Evolutionary conservation across 257 asterid genomes (phyloP), one percentile per base, ranked within the genome.

Genomic region (Verbena officinalis): DNA sequence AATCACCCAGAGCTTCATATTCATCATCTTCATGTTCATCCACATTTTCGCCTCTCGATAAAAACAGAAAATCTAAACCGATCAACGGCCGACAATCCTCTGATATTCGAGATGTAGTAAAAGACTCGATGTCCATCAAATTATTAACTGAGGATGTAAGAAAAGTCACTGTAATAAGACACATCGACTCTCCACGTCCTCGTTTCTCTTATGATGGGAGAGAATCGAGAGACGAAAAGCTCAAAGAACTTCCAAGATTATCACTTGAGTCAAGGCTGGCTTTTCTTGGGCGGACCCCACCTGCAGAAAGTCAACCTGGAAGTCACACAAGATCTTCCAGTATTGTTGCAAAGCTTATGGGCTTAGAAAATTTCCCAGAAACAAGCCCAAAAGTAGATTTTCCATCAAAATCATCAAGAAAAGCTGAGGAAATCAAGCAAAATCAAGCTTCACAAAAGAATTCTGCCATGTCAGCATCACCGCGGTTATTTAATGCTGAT

Each of bases 261-360:
- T 91, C 98, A 9, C 63, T 71, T 16, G 83, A 77, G 61, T 64
- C 90, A 23, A 81, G 88, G 71, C 55, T 66, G 63, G 75, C 72
- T 73, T 65, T 57, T 66, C 75, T 70, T 34, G 9, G 68, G 19
- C 59, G 24, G 80, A 65, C 49, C 72, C 50, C 62, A 59, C 70
- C 10, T 20, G 53, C 60, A 72, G n/a, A n/a, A n/a, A n/a, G n/a
- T n/a, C n/a, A 81, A 53, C 78, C 84, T 7, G 85, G 77, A 67
- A 76, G 84, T 53, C 83, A 84, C 43, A 86, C 69, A 67, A 71
- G 82, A 74, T 62, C 87, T 19, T 83, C 94, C n/a, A 76, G 77
- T 65, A 77, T 91, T 9, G 83, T 91, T 34, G 88, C 92, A 20
- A 91, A 83, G 87, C 84, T 91, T 23, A 91, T 91, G 98, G 98